Conservation (phyloP, 768 basidiomycete genomes). For the Tricholoma hemisulphureum region DNA sequence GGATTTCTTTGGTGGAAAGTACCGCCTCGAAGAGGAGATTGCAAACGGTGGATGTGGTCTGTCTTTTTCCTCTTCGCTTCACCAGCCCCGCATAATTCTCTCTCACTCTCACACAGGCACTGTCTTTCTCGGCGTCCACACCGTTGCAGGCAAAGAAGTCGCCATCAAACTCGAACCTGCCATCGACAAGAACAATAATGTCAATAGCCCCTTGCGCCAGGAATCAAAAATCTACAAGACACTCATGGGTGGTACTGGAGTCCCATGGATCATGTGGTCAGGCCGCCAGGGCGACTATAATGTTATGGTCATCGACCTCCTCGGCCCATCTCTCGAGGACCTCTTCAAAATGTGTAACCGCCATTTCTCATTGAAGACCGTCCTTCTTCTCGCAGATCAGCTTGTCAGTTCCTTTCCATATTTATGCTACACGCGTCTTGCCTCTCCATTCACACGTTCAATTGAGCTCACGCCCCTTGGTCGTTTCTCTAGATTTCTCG, state of each 20-base stretch:
- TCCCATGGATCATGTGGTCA: slow-evolving; percentile 91
- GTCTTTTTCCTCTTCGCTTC: slow-evolving; percentile 20
- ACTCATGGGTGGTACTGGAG: slow-evolving; percentile 83
- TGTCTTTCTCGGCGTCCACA: slow-evolving; percentile 77
- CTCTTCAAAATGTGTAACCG: slow-evolving; percentile 88
- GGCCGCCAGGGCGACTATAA: slow-evolving; percentile 93
- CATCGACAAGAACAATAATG: slow-evolving; percentile 33
- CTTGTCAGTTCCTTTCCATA: slow-evolving; percentile 57
- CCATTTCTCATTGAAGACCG: slow-evolving; percentile 92
- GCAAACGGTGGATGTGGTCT: slow-evolving; percentile 77
- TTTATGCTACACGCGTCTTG: slow-evolving; percentile 16
- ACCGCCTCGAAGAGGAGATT: slow-evolving; percentile 76
- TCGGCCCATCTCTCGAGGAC: slow-evolving; percentile 87
- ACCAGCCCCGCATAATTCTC: slow-evolving; percentile 4
- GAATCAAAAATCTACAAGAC: slow-evolving; percentile 92
- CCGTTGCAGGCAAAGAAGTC: slow-evolving; percentile 78
- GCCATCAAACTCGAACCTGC: slow-evolving; percentile 82
- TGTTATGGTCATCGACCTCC: slow-evolving; percentile 95
- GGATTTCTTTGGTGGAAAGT: slow-evolving; percentile 68
- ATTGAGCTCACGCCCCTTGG: slow-evolving; percentile 10
- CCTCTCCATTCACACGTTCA: slow-evolving; percentile 6
- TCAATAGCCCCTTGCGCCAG: slow-evolving; percentile 71
- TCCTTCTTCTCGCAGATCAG: slow-evolving; percentile 91
- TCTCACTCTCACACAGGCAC: slow-evolving; percentile 49
- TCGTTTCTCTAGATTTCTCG: slow-evolving; percentile 73